A percentile compares a stretch with the other conserved stretches of the same genome.
Evolutionary conservation across 2,329 filamentous ascomycete genomes (phyloP).

Genomic region (Colletotrichum chlorophyti): DNA sequence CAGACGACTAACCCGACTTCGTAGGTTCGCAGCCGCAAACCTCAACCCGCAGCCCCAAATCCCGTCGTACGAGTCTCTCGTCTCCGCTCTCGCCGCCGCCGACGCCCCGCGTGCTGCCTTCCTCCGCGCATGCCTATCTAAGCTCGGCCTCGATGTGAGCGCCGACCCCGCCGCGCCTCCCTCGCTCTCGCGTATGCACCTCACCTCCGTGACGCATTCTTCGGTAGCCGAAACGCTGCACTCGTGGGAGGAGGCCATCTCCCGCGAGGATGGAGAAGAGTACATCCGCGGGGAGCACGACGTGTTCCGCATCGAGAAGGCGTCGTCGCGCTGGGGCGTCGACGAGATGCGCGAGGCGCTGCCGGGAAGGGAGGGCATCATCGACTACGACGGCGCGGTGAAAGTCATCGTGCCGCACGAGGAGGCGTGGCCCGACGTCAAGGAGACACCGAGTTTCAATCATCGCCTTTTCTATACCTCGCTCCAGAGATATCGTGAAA

Average conservation of each 20-base stretch:
- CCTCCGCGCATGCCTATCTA: slow-evolving; percentile 78
- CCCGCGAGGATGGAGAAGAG: slow-evolving; percentile 63
- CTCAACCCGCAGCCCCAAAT: slow-evolving; percentile 71
- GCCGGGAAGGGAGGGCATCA: slow-evolving; percentile 54
- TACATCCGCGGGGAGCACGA: slow-evolving; percentile 84
- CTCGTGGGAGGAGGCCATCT: slow-evolving; percentile 71
- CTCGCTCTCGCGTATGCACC: slow-evolving; percentile 80
- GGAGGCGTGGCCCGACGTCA: slow-evolving; percentile 67
- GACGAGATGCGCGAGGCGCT: slow-evolving; percentile 61
- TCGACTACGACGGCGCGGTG: slow-evolving; percentile 76
- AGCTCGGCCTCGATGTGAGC: slow-evolving; percentile 82
- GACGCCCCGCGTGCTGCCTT: slow-evolving; percentile 77
- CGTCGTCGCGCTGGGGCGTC: slow-evolving; percentile 66
- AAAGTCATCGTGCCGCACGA: slow-evolving; percentile 81
- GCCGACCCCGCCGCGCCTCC: slow-evolving; percentile 74
- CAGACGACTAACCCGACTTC: neutral
- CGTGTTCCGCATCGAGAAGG: slow-evolving; percentile 78
- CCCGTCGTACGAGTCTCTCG: slow-evolving; percentile 72
- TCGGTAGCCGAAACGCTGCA: slow-evolving; percentile 73
- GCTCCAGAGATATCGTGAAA: slow-evolving; percentile 68
- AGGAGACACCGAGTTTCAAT: slow-evolving; percentile 85
- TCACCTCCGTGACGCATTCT: slow-evolving; percentile 72
- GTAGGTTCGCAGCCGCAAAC: slow-evolving; percentile 82
- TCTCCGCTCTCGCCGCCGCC: slow-evolving; percentile 71
- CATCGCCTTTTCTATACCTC: slow-evolving; percentile 80